A percentile compares a stretch with the other conserved stretches of the same genome.
Conservation (phyloP, 2,329 filamentous ascomycete species). For the Chrysoporthe cubensis region DNA sequence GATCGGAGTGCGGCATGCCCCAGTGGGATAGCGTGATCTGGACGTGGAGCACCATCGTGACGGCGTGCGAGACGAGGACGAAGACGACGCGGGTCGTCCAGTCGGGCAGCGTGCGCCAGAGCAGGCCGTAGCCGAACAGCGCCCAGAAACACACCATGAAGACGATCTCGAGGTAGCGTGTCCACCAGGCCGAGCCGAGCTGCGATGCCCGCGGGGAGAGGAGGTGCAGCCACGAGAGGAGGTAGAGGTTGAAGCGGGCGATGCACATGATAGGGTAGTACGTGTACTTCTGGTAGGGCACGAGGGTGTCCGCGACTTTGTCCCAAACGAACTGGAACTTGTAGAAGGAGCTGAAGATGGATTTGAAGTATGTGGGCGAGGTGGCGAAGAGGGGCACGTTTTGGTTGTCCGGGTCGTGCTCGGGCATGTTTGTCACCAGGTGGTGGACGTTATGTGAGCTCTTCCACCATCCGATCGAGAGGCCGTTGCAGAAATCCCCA, state of each 20-base stretch:
- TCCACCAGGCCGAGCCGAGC: constrained; percentile 67
- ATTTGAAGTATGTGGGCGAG: constrained; percentile 66
- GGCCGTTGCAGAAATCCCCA: constrained; percentile 67
- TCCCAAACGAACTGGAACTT: constrained; percentile 68
- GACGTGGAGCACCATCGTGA: constrained; percentile 71
- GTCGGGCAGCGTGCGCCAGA: constrained; percentile 63
- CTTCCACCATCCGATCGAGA: constrained; percentile 73
- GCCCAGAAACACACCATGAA: constrained; percentile 70
- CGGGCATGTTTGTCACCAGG: constrained; percentile 66
- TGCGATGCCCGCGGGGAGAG: constrained; percentile 57
- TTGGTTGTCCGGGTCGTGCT: constrained; percentile 64
- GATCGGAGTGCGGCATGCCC: constrained; percentile 70
- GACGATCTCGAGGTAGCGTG: constrained; percentile 66
- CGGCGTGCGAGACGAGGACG: constrained; percentile 65
- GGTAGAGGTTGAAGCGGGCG: constrained; percentile 74
- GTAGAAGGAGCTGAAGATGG: constrained; percentile 68
- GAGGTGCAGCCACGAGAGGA: constrained; percentile 69
- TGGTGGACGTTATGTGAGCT: constrained; percentile 71
- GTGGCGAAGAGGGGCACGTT: constrained; percentile 73
- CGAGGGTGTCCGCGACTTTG: constrained; percentile 58
- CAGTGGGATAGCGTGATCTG: constrained; percentile 76
- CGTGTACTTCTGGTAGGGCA: constrained; percentile 66
- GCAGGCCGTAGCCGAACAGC: constrained; percentile 67
- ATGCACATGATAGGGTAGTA: constrained; percentile 72
- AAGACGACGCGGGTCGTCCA: constrained; percentile 62